These are phyloP conservation scores for Lactuca sativa DNA, from an alignment of 129 eudicot species.

Conservation along the genomic window DNA sequence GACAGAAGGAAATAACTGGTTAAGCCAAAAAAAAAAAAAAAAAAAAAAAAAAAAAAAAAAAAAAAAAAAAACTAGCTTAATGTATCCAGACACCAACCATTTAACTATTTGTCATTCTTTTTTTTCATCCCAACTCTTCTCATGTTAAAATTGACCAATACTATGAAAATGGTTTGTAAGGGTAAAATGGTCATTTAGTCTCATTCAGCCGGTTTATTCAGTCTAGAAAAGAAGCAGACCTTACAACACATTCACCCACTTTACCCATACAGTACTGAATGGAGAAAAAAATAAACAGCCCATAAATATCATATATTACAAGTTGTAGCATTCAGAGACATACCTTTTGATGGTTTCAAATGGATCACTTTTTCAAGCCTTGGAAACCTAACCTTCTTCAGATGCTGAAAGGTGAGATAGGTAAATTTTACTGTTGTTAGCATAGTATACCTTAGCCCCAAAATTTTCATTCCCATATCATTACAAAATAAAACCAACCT, in stretches of 20 bases:
- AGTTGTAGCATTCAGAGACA: slow-evolving; percentile 6
- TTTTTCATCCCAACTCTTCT: background rate
- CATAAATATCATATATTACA: background rate
- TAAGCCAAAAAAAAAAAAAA: background rate
- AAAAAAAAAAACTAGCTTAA: background rate
- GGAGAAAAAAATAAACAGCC: background rate
- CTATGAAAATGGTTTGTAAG: background rate
- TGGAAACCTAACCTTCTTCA: background rate
- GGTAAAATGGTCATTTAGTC: background rate
- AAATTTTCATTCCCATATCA: background rate
- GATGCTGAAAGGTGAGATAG: background rate
- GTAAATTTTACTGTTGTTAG: background rate
- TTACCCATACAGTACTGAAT: background rate
- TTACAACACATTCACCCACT: background rate
- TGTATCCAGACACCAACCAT: background rate
- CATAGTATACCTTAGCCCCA: background rate
- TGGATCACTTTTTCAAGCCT: slow-evolving; percentile 6
- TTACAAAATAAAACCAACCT: background rate
- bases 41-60: too few relatives aligned
- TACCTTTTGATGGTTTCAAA: slow-evolving; percentile 3
- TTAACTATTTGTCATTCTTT: background rate
- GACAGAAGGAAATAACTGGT: background rate
- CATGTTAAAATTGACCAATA: background rate
- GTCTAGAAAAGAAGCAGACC: background rate
- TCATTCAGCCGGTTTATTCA: background rate